These are phyloP conservation scores for Euryodendron excelsum DNA, from an alignment of 148 eudicot genomes.

Conservation along the genomic window DNA sequence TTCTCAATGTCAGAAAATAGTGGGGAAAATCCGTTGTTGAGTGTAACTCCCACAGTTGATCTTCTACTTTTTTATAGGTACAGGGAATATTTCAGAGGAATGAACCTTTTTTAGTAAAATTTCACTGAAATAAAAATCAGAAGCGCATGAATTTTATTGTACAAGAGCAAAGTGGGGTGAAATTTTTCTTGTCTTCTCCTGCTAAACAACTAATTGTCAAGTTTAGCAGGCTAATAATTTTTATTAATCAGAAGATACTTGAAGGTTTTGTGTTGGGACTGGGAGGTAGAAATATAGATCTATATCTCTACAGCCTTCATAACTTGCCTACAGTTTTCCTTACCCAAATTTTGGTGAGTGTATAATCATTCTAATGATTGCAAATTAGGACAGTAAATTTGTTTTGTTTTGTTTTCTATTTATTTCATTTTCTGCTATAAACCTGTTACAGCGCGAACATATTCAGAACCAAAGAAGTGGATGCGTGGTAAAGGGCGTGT, in stretches of 20 bases:
- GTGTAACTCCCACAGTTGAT: no score
- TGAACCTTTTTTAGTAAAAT: no score
- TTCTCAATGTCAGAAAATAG: no score
- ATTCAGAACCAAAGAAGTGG: slow-evolving; percentile 59
- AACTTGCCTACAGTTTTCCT: neutral
- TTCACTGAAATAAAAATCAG: neutral
- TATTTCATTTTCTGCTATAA: neutral
- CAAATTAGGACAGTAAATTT: neutral
- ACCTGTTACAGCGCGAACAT: slow-evolving; percentile 43
- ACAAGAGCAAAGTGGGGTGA: neutral
- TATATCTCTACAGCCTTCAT: neutral
- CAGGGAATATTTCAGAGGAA: neutral
- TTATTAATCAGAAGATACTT: neutral
- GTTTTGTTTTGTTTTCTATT: neutral
- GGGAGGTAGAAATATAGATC: neutral
- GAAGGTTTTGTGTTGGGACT: no score
- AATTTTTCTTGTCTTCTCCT: neutral
- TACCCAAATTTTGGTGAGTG: neutral
- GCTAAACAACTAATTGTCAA: no score
- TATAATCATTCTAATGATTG: neutral
- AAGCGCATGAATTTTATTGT: neutral
- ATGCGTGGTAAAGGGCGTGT: slow-evolving; percentile 72
- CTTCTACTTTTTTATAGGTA: no score
- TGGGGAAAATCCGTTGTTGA: no score
- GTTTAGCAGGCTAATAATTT: neutral